Evolutionary conservation across 139 green algal species (phyloP), one percentile per base, ranked within the genome.

Genomic region (Coccomyxa sp.): DNA sequence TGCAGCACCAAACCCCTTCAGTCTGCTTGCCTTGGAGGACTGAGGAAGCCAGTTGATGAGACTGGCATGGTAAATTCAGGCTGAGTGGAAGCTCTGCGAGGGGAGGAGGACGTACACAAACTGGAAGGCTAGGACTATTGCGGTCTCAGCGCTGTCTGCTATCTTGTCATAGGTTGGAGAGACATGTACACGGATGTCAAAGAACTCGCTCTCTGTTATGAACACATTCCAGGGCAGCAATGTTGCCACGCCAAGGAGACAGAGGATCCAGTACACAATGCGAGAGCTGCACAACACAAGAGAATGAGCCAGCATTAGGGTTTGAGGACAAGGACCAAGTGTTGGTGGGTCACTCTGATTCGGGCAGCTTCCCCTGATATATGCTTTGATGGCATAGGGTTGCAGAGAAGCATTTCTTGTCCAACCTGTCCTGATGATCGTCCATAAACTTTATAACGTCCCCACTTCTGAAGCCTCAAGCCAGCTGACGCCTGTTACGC

Each of bases 211-310:
- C 54, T 85, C 78, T n/a, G 80, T 88, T 73, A 85, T 81, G 36
- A 88, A 83, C 0, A 83, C 80, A 55, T 88, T 88, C 58, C 73
- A 85, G 4, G 83, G 83, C 70, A 88, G 76, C 39, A 88, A 40
- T 34, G 79, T 85, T 36, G 80, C 83, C 6, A 88, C 68, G 34
- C 83, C 83, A 38, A 88, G 77, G 2, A 88, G 36, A 1, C 81
- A 73, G 8, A 83, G 27, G 6, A 85, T 83, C 55, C 76, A 54
- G 71, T 82, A 83, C 12, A 84, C 79, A 14, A 83, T 68, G 7
- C 75, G 75, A 38, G 69, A 84, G 74, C 80, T 84, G 50, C 73
- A 27, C 44, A 58, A 29, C n/a, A n/a, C n/a, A n/a, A n/a, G n/a
- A n/a, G n/a, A n/a, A n/a, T n/a, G n/a, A n/a, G n/a, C n/a, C n/a